Conservation (phyloP, 2,329 filamentous ascomycete genomes). For the Epichloe brachyelytri region DNA sequence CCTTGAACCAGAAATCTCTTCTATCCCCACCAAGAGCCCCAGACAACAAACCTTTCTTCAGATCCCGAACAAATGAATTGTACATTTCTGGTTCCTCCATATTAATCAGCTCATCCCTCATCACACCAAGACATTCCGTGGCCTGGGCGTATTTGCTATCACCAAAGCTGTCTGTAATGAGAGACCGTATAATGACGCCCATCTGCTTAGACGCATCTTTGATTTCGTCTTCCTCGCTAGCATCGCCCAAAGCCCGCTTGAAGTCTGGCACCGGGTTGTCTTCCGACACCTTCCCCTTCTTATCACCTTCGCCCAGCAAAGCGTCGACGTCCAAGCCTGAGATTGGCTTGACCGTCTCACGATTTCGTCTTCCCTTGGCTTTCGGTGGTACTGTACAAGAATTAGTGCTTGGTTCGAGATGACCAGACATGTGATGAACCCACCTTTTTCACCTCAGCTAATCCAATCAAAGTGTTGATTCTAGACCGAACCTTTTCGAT, state of each 20-base stretch:
- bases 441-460: conserved; percentile 72
- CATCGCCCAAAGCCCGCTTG: conserved; percentile 58
- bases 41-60: conserved; percentile 61
- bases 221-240: conserved; percentile 48
- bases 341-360: conserved; percentile 64
- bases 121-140: conserved; percentile 60
- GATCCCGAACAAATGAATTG: conserved; percentile 55
- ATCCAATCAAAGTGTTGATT: conserved; percentile 52
- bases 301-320: conserved; percentile 50
- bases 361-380: conserved; percentile 57
- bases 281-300: conserved; percentile 31
- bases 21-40: conserved; percentile 65
- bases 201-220: conserved; percentile 62
- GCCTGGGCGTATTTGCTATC: conserved; percentile 62
- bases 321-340: conserved; percentile 81
- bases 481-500: conserved; percentile 40
- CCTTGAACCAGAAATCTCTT: conserved; percentile 68
- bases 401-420: background rate
- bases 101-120: conserved; percentile 64
- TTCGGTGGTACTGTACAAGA: conserved; percentile 56
- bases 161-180: conserved; percentile 62
- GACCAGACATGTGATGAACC: background rate
- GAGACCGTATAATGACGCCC: conserved; percentile 52
- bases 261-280: conserved; percentile 83
- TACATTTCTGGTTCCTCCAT: conserved; percentile 66